Evolutionary conservation across 371 early-diverging fungal genomes (phyloP).

Genomic region (Mucor ambiguus): DNA sequence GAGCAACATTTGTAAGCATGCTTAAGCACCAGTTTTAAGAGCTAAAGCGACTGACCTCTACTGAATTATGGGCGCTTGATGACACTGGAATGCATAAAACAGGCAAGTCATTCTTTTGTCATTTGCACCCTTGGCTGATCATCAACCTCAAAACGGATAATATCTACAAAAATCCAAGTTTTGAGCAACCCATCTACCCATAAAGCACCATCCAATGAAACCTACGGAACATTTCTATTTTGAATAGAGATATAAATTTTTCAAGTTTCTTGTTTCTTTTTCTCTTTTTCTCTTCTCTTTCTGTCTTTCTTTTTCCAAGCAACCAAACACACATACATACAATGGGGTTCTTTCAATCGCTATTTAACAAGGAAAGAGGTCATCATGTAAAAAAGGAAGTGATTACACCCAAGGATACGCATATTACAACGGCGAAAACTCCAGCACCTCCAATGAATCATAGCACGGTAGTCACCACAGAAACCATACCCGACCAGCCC

Average conservation of each 20-base stretch:
- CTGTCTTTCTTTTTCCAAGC: background rate
- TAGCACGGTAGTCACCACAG: slow-evolving; percentile 1
- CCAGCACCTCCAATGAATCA: slow-evolving; percentile 2
- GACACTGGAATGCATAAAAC: background rate
- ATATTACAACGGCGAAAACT: background rate
- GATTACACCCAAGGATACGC: background rate
- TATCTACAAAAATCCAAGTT: background rate
- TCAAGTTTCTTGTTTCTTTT: background rate
- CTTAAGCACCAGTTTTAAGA: no score
- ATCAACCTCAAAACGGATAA: background rate
- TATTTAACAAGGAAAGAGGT: slow-evolving; percentile 24
- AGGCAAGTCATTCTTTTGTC: background rate
- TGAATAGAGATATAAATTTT: background rate
- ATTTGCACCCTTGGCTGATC: background rate
- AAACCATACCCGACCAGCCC: background rate
- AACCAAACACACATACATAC: background rate
- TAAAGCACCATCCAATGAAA: background rate
- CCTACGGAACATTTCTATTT: slow-evolving; percentile 1
- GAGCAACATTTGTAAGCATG: background rate
- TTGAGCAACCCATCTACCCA: background rate
- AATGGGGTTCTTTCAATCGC: slow-evolving; percentile 41
- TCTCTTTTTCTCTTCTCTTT: background rate
- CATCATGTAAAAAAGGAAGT: slow-evolving; percentile 3
- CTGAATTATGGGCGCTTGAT: background rate
- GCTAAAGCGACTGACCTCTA: background rate